These are phyloP conservation scores for Ceriops tagal DNA, from an alignment of 345 rosid genomes.

Conservation along the genomic window DNA sequence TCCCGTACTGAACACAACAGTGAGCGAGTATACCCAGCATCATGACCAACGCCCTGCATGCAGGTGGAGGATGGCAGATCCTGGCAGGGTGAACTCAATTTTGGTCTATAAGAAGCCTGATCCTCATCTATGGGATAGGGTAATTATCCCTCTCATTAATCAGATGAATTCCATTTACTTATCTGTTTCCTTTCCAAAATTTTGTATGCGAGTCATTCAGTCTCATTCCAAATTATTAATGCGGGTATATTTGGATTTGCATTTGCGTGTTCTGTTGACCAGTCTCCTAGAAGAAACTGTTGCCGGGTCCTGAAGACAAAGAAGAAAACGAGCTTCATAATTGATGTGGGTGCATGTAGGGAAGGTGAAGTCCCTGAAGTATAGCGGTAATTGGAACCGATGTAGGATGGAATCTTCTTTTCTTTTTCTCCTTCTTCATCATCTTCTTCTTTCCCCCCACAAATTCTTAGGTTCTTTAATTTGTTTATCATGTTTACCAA, in stretches of 20 bases:
- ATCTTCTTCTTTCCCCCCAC: neutral
- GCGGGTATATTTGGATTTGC: neutral
- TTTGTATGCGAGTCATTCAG: neutral
- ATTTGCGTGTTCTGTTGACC: constrained; percentile 5
- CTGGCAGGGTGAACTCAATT: constrained; percentile 39
- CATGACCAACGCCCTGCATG: constrained; percentile 57
- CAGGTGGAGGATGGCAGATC: constrained; percentile 79
- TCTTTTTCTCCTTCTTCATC: neutral
- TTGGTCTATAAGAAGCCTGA: constrained; percentile 67
- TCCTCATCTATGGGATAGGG: constrained; percentile 72
- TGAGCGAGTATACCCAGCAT: constrained; percentile 57
- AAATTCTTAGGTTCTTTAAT: constrained; percentile 13
- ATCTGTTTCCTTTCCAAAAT: neutral
- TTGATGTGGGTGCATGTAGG: constrained; percentile 73
- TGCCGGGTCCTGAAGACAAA: constrained; percentile 64
- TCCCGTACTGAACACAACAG: constrained; percentile 43
- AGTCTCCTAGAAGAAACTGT: constrained; percentile 94
- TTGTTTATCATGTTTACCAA: constrained; percentile 15
- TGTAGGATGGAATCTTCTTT: neutral
- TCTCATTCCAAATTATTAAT: neutral
- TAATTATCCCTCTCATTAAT: constrained; percentile 30
- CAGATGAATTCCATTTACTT: neutral
- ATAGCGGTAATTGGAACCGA: constrained; percentile 14
- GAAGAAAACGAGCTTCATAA: constrained; percentile 54
- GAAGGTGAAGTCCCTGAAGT: constrained; percentile 73